These are phyloP conservation scores for Plenodomus tracheiphilus DNA, from an alignment of 2,329 filamentous ascomycete genomes.

Conservation along the genomic window DNA sequence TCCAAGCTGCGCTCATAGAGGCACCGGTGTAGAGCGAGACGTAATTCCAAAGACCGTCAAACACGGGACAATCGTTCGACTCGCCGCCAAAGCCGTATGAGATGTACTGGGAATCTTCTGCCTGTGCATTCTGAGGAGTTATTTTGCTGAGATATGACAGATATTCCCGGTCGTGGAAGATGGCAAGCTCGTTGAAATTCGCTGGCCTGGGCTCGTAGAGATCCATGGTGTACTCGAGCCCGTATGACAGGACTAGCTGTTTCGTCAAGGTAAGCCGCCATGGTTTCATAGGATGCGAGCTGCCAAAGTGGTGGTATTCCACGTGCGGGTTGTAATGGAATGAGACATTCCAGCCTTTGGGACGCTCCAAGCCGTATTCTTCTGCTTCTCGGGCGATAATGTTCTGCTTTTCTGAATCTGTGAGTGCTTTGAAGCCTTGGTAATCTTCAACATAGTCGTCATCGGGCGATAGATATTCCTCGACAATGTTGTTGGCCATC, in stretches of 20 bases:
- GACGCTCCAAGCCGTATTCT: conserved; percentile 71
- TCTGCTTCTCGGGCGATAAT: conserved; percentile 59
- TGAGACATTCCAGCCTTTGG: conserved; percentile 86
- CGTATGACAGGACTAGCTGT: conserved; percentile 90
- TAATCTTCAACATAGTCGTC: conserved; percentile 33
- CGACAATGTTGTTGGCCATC: conserved; percentile 38
- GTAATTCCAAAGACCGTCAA: conserved; percentile 94
- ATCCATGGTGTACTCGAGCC: conserved; percentile 96
- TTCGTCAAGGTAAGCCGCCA: conserved; percentile 96
- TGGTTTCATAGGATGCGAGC: conserved; percentile 98
- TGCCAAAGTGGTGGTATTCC: conserved; percentile 95
- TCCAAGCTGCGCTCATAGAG: conserved; percentile 86
- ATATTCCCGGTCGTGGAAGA: conserved; percentile 88
- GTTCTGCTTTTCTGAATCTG: conserved; percentile 48
- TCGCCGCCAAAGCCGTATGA: conserved; percentile 80
- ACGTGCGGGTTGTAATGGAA: conserved; percentile 95
- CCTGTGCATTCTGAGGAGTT: conserved; percentile 52
- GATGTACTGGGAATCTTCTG: conserved; percentile 48
- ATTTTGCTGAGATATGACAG: conserved; percentile 75
- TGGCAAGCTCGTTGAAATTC: conserved; percentile 81
- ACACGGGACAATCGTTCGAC: conserved; percentile 84
- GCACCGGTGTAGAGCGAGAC: conserved; percentile 91
- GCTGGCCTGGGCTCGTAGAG: conserved; percentile 83
- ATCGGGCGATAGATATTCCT: conserved; percentile 39
- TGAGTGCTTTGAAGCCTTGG: conserved; percentile 36